Evolutionary conservation across 768 basidiomycete species (phyloP).

Genomic region (Chalciporus sphaerocephalus): DNA sequence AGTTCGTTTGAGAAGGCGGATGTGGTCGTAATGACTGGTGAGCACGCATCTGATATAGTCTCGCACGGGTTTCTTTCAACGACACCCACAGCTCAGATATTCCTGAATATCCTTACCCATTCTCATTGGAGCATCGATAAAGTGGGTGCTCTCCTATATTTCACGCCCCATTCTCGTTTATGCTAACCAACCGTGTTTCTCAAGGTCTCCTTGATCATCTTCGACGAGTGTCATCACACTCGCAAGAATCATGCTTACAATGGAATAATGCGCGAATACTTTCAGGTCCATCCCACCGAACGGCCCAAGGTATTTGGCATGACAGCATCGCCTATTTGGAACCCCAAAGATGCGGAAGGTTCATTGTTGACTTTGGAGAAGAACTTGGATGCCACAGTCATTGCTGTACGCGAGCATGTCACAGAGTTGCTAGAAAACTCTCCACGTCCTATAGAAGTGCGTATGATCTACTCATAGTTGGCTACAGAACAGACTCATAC

Average conservation of each 20-base stretch:
- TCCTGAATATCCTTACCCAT: slow-evolving; percentile 74
- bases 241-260: slow-evolving; percentile 56
- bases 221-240: slow-evolving; percentile 58
- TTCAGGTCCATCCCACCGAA: slow-evolving; percentile 35
- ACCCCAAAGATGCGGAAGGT: slow-evolving; percentile 59
- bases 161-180: not conserved
- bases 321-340: slow-evolving; percentile 90
- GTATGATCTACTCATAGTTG: slow-evolving; percentile 5
- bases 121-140: slow-evolving; percentile 73
- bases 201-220: slow-evolving; percentile 53
- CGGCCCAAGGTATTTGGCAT: slow-evolving; percentile 90
- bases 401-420: slow-evolving; percentile 67
- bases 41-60: slow-evolving; percentile 8
- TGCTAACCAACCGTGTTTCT: not conserved
- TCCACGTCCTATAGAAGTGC: slow-evolving; percentile 64
- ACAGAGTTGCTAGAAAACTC: slow-evolving; percentile 61
- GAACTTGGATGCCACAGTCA: slow-evolving; percentile 69
- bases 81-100: slow-evolving; percentile 62
- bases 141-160: slow-evolving; percentile 29
- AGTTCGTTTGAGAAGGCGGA: slow-evolving; percentile 59
- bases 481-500: slow-evolving; percentile 2
- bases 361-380: slow-evolving; percentile 62
- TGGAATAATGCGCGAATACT: slow-evolving; percentile 56
- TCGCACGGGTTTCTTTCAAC: slow-evolving; percentile 3
- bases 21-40: slow-evolving; percentile 85